These are phyloP conservation scores for Ochromonadaceae sp. DNA, from an alignment of 352 stramenopile genomes.

Conservation along the genomic window DNA sequence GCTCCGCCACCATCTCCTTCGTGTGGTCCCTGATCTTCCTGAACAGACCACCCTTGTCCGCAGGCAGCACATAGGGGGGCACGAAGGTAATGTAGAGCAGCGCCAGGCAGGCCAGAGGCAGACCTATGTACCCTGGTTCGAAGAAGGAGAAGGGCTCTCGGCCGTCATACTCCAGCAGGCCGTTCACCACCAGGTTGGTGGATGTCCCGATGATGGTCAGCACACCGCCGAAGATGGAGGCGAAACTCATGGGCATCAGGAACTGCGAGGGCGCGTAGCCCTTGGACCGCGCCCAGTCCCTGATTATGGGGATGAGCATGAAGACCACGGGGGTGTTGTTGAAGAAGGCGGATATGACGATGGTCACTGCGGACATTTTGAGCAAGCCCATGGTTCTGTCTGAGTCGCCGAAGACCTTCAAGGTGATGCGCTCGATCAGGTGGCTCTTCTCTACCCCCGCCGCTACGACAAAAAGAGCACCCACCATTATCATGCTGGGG, in stretches of 20 bases:
- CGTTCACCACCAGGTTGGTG: conserved; percentile 34
- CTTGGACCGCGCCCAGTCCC: conserved; percentile 28
- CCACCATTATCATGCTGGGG: conserved; percentile 29
- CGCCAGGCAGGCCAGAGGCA: conserved; percentile 18
- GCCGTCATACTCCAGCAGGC: conserved; percentile 22
- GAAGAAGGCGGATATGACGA: conserved; percentile 30
- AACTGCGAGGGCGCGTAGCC: conserved; percentile 29
- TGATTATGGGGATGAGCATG: conserved; percentile 30
- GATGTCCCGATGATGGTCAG: conserved; percentile 33
- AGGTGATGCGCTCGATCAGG: conserved; percentile 23
- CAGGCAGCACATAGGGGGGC: conserved; percentile 22
- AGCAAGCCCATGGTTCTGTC: conserved; percentile 12
- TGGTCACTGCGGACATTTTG: conserved; percentile 23
- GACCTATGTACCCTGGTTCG: conserved; percentile 23
- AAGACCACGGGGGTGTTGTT: conserved; percentile 36
- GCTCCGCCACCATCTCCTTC: conserved; percentile 30
- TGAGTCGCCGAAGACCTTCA: conserved; percentile 24
- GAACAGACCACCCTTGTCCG: conserved; percentile 25
- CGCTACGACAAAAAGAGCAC: conserved; percentile 31
- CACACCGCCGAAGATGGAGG: conserved; percentile 26
- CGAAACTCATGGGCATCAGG: conserved; percentile 27
- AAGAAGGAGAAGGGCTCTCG: conserved; percentile 29
- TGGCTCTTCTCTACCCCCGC: conserved; percentile 31
- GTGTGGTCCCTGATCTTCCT: conserved; percentile 27
- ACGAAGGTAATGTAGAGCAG: conserved; percentile 30